Conservation (phyloP, 2,329 filamentous ascomycete species). For the Diaporthe sp. region DNA sequence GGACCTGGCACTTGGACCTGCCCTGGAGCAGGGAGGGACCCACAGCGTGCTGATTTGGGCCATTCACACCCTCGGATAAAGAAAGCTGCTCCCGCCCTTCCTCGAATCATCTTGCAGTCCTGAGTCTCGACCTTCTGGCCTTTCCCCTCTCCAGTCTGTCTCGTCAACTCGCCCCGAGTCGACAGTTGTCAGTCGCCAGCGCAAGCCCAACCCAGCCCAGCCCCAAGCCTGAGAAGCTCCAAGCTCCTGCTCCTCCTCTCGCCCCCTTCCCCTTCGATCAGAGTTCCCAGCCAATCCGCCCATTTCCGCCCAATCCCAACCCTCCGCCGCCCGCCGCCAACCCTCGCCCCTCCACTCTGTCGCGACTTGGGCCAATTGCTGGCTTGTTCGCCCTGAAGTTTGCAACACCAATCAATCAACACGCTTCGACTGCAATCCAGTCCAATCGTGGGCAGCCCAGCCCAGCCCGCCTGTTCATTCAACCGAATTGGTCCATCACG, state of each 20-base stretch:
- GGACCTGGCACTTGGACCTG: conserved; percentile 22
- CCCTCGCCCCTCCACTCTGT: conserved; percentile 11
- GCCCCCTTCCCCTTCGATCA: background rate
- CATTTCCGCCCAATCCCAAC: conserved; percentile 24
- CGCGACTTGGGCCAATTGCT: conserved; percentile 32
- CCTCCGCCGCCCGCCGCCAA: background rate
- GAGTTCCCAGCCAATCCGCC: conserved; percentile 18
- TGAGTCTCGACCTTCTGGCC: conserved; percentile 21
- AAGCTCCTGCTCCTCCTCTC: background rate
- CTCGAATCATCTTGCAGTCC: conserved; percentile 40
- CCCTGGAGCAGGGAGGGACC: conserved; percentile 28
- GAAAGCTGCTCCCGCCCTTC: conserved; percentile 39
- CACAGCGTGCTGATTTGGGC: conserved; percentile 37
- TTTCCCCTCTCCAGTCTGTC: conserved; percentile 21
- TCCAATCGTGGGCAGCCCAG: conserved; percentile 6
- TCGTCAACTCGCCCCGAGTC: background rate
- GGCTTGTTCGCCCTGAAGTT: conserved; percentile 30
- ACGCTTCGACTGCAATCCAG: conserved; percentile 7
- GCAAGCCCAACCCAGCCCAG: background rate
- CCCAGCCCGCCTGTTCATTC: background rate
- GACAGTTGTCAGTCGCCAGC: background rate
- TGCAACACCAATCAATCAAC: conserved; percentile 34
- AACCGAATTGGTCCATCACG: background rate
- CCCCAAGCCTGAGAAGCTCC: background rate
- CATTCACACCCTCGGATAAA: conserved; percentile 40